These are phyloP conservation scores for Ceratobasidium sp. DNA, from an alignment of 1,284 basidiomycete species.

Conservation along the genomic window DNA sequence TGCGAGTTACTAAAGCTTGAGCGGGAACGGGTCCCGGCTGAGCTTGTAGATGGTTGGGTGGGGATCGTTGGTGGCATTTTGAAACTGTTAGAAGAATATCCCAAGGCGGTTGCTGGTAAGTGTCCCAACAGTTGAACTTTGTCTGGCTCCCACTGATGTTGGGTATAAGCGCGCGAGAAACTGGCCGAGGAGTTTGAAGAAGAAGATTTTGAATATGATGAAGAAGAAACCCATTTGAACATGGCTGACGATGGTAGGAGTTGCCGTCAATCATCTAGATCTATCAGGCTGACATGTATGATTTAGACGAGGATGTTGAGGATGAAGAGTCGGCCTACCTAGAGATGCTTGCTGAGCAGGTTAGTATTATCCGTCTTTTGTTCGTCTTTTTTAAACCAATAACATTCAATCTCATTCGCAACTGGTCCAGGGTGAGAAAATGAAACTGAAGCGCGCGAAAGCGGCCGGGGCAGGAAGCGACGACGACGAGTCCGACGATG, in stretches of 20 bases:
- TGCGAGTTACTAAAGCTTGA: slow-evolving; percentile 78
- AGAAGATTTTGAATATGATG: slow-evolving; percentile 61
- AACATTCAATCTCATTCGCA: too few relatives aligned
- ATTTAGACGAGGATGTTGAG: slow-evolving; percentile 68
- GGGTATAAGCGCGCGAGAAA: slow-evolving; percentile 36
- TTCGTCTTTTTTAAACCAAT: slow-evolving; percentile 23
- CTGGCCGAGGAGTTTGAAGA: slow-evolving; percentile 69
- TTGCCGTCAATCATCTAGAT: neutral
- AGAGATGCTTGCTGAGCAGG: slow-evolving; percentile 83
- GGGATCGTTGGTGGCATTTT: slow-evolving; percentile 75
- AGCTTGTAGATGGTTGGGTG: slow-evolving; percentile 74
- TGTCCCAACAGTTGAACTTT: neutral
- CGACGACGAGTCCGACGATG: slow-evolving; percentile 62
- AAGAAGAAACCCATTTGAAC: slow-evolving; percentile 65
- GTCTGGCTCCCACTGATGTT: neutral
- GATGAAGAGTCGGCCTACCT: slow-evolving; percentile 85
- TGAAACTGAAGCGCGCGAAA: slow-evolving; percentile 68
- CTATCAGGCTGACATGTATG: neutral
- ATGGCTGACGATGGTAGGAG: slow-evolving; percentile 76
- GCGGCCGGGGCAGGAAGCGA: slow-evolving; percentile 51
- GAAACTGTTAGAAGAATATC: slow-evolving; percentile 77
- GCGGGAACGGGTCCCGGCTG: slow-evolving; percentile 65
- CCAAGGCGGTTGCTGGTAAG: slow-evolving; percentile 75
- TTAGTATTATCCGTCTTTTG: slow-evolving; percentile 51
- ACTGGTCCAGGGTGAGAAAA: slow-evolving; percentile 68